Evolutionary conservation across 768 basidiomycete species (phyloP), one percentile per base, ranked within the genome.

Genomic region (Collybia nuda): DNA sequence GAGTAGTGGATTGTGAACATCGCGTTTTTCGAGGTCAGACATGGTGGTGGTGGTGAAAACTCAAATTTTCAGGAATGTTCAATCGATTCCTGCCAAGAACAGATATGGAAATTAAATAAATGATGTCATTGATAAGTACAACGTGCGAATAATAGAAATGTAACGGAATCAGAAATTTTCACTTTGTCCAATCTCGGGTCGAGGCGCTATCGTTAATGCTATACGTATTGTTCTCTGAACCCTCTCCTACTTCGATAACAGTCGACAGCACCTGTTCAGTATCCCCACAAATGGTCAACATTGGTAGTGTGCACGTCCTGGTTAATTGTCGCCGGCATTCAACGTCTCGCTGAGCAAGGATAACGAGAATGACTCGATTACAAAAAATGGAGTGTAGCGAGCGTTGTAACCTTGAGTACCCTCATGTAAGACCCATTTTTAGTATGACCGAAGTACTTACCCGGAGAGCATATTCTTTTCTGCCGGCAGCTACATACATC

Each of bases 1-100:
- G 63, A 97, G 87, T 28, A 92, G 62, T 41, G 90, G 82, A 57
- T 86, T 81, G 63, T 82, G 83, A 44, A 90, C 82, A 69, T 91
- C 88, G 72, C 91, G 87, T 52, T 74, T 75, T 40, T 48, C 54
- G 24, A 47, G 35, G 21, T 52, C 52, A 35, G 66, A 66, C 62
- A 73, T 67, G 58, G 67, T 62, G 56, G 59, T 67, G 58, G 67
- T 62, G 56, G 59, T 47, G 39, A 55, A 49, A 51, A 56, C 48
- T 22, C 46, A 54, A 51, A 53, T 37, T 49, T 50, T 55, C 42
- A 51, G 47, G 44, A 23, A 36, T 40, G 45, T 47, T 29, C 22
- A 48, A 29, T n/a, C 46, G 22, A 42, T 17, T 44, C 21, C 17
- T 32, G 17, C 12, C 12, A 18, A 18, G 18, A 9, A 7, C 40